These are phyloP conservation scores for Epichloe uncinata DNA, from an alignment of 2,329 filamentous ascomycete genomes.

Conservation along the genomic window DNA sequence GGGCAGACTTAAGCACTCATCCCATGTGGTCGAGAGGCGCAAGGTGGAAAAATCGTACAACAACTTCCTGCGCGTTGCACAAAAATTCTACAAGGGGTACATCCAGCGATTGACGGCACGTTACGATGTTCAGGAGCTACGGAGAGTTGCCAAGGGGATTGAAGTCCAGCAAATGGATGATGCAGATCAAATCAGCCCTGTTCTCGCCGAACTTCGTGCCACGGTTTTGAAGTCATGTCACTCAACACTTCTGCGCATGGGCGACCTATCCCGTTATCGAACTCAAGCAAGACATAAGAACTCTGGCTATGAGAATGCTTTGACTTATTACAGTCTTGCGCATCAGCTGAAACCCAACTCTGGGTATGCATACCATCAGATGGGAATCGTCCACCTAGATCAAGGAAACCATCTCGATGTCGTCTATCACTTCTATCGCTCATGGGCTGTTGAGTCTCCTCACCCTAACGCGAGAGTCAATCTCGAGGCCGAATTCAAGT, in stretches of 20 bases:
- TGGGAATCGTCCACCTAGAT: constrained; percentile 71
- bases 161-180: constrained; percentile 29
- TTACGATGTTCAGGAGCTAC: constrained; percentile 40
- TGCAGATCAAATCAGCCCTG: constrained; percentile 29
- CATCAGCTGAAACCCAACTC: constrained; percentile 64
- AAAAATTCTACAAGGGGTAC: constrained; percentile 78
- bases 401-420: constrained; percentile 70
- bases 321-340: constrained; percentile 76
- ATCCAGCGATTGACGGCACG: constrained; percentile 60
- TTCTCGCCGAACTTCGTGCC: constrained; percentile 37
- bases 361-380: constrained; percentile 78
- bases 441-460: constrained; percentile 60
- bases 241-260: constrained; percentile 70
- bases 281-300: constrained; percentile 58
- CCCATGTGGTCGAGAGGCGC: constrained; percentile 49
- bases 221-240: constrained; percentile 64
- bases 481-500: constrained; percentile 62
- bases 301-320: constrained; percentile 64
- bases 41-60: constrained; percentile 73
- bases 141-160: constrained; percentile 27
- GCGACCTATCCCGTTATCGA: constrained; percentile 82
- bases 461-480: constrained; percentile 65
- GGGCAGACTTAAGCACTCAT: constrained; percentile 36
- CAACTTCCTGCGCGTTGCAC: constrained; percentile 74
- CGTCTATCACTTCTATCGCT: constrained; percentile 81